A percentile compares a stretch with the other conserved stretches of the same genome.
Evolutionary conservation across 148 eudicot species (phyloP).

Genomic region (Vaccinium vitisidaea): DNA sequence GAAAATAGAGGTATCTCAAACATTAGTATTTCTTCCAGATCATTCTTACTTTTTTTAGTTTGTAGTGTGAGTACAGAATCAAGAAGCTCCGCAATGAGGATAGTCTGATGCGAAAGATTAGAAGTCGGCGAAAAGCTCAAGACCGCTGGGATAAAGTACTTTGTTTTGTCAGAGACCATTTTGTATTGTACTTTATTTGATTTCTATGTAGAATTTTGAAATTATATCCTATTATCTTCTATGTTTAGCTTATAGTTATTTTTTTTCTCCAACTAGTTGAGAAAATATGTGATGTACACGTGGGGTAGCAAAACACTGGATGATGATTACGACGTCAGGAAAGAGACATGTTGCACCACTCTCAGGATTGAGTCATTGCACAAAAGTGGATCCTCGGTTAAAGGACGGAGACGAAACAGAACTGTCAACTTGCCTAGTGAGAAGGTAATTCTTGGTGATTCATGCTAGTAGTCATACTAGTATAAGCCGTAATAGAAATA

Average conservation of each 20-base stretch:
- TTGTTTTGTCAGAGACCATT: constrained; percentile 12
- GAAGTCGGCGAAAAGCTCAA: constrained; percentile 69
- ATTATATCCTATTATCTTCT: constrained; percentile 8
- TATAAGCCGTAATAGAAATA: not conserved
- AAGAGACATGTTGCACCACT: constrained; percentile 46
- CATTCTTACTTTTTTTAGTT: constrained; percentile 21
- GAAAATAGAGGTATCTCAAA: not conserved
- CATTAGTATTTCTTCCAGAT: not conserved
- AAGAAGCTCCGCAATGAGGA: constrained; percentile 80
- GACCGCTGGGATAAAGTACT: constrained; percentile 82
- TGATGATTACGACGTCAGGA: constrained; percentile 31
- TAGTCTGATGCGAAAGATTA: constrained; percentile 53
- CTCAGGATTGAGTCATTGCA: constrained; percentile 35
- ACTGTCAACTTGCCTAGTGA: constrained; percentile 26
- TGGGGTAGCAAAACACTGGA: constrained; percentile 59
- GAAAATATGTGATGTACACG: constrained; percentile 78
- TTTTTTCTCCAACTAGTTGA: constrained; percentile 47
- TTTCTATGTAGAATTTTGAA: not conserved
- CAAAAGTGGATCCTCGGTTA: constrained; percentile 37
- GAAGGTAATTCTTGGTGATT: constrained; percentile 42
- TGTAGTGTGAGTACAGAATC: constrained; percentile 76
- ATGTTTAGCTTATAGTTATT: constrained; percentile 13
- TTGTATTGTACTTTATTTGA: not conserved
- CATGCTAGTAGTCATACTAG: not conserved
- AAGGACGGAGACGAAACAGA: constrained; percentile 37